Evolutionary conservation across 2,329 filamentous ascomycete species (phyloP).

Genomic region (Trichoderma sp.): DNA sequence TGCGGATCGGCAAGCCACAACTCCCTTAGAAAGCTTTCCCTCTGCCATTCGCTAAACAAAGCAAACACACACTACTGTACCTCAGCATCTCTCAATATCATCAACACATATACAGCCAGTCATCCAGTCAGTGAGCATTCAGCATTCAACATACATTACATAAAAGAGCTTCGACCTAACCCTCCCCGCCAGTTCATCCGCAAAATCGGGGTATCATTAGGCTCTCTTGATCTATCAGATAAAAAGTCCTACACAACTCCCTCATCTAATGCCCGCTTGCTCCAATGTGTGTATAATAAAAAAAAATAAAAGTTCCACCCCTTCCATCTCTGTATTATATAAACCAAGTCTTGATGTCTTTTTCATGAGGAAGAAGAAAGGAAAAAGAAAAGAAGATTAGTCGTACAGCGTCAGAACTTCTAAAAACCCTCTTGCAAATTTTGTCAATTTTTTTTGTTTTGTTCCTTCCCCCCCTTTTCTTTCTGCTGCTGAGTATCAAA

Average conservation of each 20-base stretch:
- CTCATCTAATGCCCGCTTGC: constrained; percentile 17
- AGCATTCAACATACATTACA: neutral
- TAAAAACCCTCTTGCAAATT: neutral
- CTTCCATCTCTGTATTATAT: constrained; percentile 27
- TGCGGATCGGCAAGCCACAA: neutral
- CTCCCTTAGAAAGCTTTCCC: neutral
- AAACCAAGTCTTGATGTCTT: constrained; percentile 23
- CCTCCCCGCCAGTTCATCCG: neutral
- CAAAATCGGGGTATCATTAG: constrained; percentile 47
- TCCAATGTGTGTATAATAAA: constrained; percentile 6
- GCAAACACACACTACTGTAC: neutral
- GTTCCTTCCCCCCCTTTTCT: neutral
- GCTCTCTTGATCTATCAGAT: constrained; percentile 38
- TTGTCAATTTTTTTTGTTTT: neutral
- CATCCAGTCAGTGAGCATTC: neutral
- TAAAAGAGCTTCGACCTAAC: neutral
- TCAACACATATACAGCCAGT: neutral
- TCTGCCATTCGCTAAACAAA: neutral
- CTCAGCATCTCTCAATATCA: neutral
- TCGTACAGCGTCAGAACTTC: constrained; percentile 23
- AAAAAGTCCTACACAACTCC: constrained; percentile 27
- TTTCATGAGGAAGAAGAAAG: constrained; percentile 10
- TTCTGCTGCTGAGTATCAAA: neutral
- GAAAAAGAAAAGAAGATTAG: constrained; percentile 19
- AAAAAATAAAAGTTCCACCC: neutral